Conservation (phyloP, 257 asterid genomes). For the Verbascum thapsus region DNA sequence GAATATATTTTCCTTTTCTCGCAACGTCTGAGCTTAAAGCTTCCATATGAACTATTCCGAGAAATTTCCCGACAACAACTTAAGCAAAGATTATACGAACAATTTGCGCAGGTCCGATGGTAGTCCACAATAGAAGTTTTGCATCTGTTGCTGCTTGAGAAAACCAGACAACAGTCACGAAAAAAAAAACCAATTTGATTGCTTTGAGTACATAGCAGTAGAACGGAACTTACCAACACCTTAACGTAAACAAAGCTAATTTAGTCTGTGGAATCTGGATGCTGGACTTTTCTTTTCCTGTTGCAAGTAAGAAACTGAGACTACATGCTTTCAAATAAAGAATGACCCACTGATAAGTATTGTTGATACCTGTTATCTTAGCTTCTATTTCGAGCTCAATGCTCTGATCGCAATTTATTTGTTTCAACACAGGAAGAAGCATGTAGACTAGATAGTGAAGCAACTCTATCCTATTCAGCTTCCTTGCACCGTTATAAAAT, state of each 20-base stretch:
- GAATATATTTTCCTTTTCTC: conserved; percentile 49
- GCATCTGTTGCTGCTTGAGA: conserved; percentile 74
- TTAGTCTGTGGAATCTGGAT: conserved; percentile 58
- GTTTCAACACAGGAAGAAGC: conserved; percentile 85
- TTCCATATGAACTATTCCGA: conserved; percentile 39
- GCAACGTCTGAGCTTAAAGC: conserved; percentile 41
- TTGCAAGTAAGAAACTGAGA: conserved; percentile 27
- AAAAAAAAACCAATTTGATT: conserved; percentile 25
- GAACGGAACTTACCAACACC: conserved; percentile 63
- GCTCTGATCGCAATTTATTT: conserved; percentile 62
- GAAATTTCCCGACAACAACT: conserved; percentile 76
- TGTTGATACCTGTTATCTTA: conserved; percentile 56
- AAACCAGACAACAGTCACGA: conserved; percentile 30
- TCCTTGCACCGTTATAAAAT: conserved; percentile 49
- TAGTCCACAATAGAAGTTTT: conserved; percentile 74
- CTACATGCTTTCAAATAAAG: conserved; percentile 12
- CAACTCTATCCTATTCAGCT: conserved; percentile 54
- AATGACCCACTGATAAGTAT: conserved; percentile 13
- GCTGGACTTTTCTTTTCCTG: conserved; percentile 59
- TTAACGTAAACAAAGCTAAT: conserved; percentile 35
- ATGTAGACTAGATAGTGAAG: conserved; percentile 67
- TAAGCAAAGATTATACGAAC: conserved; percentile 85
- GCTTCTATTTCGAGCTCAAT: conserved; percentile 76
- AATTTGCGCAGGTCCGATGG: conserved; percentile 81
- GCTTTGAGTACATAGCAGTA: conserved; percentile 30